These are phyloP conservation scores for Acidiella bohemica DNA, from an alignment of 495 filamentous ascomycete species.

Conservation along the genomic window DNA sequence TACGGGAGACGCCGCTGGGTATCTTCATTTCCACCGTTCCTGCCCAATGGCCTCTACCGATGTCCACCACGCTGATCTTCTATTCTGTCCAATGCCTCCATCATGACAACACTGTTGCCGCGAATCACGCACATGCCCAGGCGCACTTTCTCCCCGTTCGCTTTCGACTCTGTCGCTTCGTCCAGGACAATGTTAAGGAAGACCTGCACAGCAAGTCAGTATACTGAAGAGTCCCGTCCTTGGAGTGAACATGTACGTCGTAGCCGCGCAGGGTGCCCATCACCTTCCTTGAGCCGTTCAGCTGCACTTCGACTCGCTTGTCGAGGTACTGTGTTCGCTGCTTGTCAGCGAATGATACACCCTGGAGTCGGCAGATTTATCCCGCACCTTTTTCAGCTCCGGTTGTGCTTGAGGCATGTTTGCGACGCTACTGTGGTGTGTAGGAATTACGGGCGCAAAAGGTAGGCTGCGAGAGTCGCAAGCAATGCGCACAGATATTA, in stretches of 20 bases:
- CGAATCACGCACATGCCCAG: conserved; percentile 92
- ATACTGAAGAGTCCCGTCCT: too few species aligned
- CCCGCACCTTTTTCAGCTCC: conserved; percentile 84
- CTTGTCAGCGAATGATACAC: too few species aligned
- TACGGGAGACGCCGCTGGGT: too few species aligned
- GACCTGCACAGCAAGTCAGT: conserved; percentile 44
- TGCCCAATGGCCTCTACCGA: too few species aligned
- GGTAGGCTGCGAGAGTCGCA: neutral
- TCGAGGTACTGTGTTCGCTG: conserved; percentile 73
- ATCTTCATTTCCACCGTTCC: too few species aligned
- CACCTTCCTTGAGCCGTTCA: conserved; percentile 96
- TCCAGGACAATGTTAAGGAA: conserved; percentile 98
- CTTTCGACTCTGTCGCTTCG: conserved; percentile 93
- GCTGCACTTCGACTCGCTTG: conserved; percentile 92
- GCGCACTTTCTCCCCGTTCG: conserved; percentile 75
- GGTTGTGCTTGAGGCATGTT: conserved; percentile 98
- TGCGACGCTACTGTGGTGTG: conserved; percentile 10
- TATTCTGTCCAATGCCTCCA: conserved; percentile 47
- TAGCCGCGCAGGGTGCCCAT: conserved; percentile 89
- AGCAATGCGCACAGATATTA: neutral
- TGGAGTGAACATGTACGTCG: conserved; percentile 46
- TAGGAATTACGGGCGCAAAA: neutral
- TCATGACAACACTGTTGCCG: conserved; percentile 91
- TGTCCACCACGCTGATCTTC: neutral
- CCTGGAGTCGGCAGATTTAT: neutral